Percentiles rank a stretch among this genome's conserved stretches.
These are phyloP conservation scores for Fusarium guadeloupense DNA, from an alignment of 2,329 filamentous ascomycete genomes.

Conservation along the genomic window DNA sequence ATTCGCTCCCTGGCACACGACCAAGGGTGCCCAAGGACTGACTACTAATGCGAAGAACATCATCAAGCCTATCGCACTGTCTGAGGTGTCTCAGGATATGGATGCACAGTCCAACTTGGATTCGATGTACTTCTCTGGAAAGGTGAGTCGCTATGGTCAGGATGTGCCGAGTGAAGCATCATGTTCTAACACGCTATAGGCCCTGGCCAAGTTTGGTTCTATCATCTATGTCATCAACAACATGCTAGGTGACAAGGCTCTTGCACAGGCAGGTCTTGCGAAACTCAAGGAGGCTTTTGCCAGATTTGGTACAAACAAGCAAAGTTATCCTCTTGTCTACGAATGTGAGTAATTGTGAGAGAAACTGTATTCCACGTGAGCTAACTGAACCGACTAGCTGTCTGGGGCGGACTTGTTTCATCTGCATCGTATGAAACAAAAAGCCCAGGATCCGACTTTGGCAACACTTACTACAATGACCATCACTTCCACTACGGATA, in stretches of 20 bases:
- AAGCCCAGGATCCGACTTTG: conserved; percentile 81
- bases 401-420: conserved; percentile 85
- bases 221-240: conserved; percentile 73
- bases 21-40: conserved; percentile 59
- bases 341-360: conserved; percentile 58
- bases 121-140: conserved; percentile 95
- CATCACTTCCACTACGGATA: conserved; percentile 86
- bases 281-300: conserved; percentile 74
- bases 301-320: conserved; percentile 72
- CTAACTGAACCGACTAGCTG: conserved; percentile 51
- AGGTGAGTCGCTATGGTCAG: conserved; percentile 57
- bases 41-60: conserved; percentile 63
- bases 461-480: conserved; percentile 86
- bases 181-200: conserved; percentile 51
- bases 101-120: conserved; percentile 75
- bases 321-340: conserved; percentile 72
- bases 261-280: conserved; percentile 66
- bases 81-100: conserved; percentile 82
- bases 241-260: conserved; percentile 65
- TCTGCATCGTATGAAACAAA: conserved; percentile 75
- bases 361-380: neutral
- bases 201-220: conserved; percentile 78
- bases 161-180: neutral
- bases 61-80: conserved; percentile 70
- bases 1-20: conserved; percentile 80